phyloP scores from a whole-genome alignment of 1,139 yeast species.

The Suhomyces choctaworum region DNA sequence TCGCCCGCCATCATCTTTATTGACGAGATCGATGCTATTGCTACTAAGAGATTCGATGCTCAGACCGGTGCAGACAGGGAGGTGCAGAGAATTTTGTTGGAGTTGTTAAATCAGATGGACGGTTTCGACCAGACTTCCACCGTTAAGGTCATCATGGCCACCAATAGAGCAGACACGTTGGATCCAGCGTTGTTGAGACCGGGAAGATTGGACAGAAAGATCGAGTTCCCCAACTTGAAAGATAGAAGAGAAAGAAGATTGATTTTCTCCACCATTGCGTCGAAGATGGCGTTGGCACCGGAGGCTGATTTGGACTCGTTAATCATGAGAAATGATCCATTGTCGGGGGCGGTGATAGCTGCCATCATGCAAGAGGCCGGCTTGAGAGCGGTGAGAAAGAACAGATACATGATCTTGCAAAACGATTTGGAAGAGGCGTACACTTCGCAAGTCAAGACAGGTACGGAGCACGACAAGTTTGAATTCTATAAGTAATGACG shows the following conservation, averaged over 20 bases:
- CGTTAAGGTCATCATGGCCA: conserved; percentile 98
- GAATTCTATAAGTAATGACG: conserved; percentile 79
- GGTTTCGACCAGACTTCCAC: conserved; percentile 96
- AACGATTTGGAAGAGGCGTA: conserved; percentile 97
- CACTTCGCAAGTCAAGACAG: conserved; percentile 93
- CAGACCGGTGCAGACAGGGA: conserved; percentile 99
- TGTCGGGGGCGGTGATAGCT: conserved; percentile 96
- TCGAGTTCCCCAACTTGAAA: conserved; percentile 92
- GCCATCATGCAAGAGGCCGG: conserved; percentile 99
- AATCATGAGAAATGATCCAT: conserved; percentile 92
- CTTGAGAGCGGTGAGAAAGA: conserved; percentile 94
- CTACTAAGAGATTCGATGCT: conserved; percentile 98
- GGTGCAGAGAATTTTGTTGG: conserved; percentile 96
- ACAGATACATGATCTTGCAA: conserved; percentile 93
- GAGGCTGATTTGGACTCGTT: conserved; percentile 95
- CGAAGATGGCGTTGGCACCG: conserved; percentile 96
- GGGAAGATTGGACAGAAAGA: conserved; percentile 97
- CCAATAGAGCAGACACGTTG: conserved; percentile 95
- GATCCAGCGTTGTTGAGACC: conserved; percentile 98
- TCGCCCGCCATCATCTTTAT: conserved; percentile 95
- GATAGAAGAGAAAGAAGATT: conserved; percentile 97
- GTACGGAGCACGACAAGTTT: conserved; percentile 93
- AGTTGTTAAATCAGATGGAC: conserved; percentile 97
- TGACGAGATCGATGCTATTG: conserved; percentile 90
- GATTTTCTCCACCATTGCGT: conserved; percentile 94